Conservation (phyloP, 2,329 filamentous ascomycete genomes). For the Pochonia chlamydosporia region DNA sequence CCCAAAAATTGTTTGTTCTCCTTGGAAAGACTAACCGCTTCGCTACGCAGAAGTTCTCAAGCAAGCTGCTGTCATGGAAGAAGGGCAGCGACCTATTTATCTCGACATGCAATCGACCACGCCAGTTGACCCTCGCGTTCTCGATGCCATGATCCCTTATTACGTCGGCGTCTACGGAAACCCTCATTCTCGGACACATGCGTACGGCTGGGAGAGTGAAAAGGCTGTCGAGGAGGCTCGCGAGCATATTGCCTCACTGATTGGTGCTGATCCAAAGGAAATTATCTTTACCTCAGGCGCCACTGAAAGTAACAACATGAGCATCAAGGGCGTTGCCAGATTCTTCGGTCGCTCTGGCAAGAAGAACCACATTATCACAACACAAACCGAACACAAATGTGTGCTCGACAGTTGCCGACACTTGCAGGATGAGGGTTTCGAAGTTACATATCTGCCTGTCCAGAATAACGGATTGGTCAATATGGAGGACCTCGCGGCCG, state of each 20-base stretch:
- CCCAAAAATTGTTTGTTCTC: conserved; percentile 9
- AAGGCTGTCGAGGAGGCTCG: conserved; percentile 86
- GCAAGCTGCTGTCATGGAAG: conserved; percentile 87
- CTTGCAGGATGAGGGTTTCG: conserved; percentile 93
- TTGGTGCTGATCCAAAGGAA: conserved; percentile 93
- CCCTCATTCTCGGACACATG: conserved; percentile 93
- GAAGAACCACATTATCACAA: conserved; percentile 98
- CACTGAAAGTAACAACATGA: conserved; percentile 99
- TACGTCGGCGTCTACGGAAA: conserved; percentile 94
- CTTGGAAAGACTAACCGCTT: too few species aligned
- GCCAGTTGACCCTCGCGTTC: conserved; percentile 85
- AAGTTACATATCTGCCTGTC: conserved; percentile 94
- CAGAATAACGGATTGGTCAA: conserved; percentile 79
- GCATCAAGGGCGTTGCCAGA: conserved; percentile 92
- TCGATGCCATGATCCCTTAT: conserved; percentile 95
- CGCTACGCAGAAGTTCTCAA: conserved; percentile 64
- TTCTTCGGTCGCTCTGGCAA: conserved; percentile 92
- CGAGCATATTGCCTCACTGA: conserved; percentile 74
- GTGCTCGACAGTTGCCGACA: conserved; percentile 95
- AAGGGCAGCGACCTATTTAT: conserved; percentile 90
- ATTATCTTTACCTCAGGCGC: conserved; percentile 98
- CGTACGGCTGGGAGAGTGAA: conserved; percentile 98
- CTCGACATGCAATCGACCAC: conserved; percentile 98
- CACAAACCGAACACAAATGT: conserved; percentile 98
- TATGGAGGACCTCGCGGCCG: conserved; percentile 77